Evolutionary conservation across 345 rosid genomes (phyloP).

Genomic region (Arabis hirsuta): DNA sequence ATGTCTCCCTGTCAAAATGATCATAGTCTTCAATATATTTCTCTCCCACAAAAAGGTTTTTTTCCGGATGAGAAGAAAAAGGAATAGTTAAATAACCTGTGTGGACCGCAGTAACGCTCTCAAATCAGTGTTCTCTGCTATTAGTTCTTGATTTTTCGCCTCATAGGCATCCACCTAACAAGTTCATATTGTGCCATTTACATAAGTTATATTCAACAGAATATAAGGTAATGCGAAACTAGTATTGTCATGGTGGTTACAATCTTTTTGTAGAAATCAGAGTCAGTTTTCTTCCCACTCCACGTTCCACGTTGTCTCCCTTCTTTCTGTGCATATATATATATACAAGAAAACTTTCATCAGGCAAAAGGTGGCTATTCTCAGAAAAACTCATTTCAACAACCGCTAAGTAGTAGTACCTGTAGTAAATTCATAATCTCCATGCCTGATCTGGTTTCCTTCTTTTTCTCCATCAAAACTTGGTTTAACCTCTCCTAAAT

Average conservation of each 20-base stretch:
- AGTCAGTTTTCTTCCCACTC: conserved; percentile 97
- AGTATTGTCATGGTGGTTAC: conserved; percentile 49
- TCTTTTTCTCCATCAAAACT: conserved; percentile 98
- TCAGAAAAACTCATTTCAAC: background rate
- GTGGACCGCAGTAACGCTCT: conserved; percentile 90
- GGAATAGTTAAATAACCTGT: conserved; percentile 56
- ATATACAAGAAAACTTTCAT: conserved; percentile 29
- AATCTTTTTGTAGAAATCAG: conserved; percentile 93
- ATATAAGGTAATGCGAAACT: no score
- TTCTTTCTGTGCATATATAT: conserved; percentile 70
- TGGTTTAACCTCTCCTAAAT: conserved; percentile 90
- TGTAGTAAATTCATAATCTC: conserved; percentile 98
- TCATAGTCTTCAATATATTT: conserved; percentile 1
- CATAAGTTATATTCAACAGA: background rate
- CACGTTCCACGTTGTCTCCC: conserved; percentile 98
- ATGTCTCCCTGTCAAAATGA: conserved; percentile 68
- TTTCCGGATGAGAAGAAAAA: background rate
- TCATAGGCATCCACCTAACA: conserved; percentile 95
- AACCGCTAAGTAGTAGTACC: conserved; percentile 49
- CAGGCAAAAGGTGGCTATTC: background rate
- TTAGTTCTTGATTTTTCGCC: conserved; percentile 85
- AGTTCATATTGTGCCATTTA: background rate
- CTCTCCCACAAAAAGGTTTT: background rate
- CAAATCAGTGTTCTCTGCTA: conserved; percentile 86
- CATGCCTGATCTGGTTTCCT: conserved; percentile 97